phyloP scores from a whole-genome alignment of 768 basidiomycete genomes.

The Basidioascus undulatus region DNA sequence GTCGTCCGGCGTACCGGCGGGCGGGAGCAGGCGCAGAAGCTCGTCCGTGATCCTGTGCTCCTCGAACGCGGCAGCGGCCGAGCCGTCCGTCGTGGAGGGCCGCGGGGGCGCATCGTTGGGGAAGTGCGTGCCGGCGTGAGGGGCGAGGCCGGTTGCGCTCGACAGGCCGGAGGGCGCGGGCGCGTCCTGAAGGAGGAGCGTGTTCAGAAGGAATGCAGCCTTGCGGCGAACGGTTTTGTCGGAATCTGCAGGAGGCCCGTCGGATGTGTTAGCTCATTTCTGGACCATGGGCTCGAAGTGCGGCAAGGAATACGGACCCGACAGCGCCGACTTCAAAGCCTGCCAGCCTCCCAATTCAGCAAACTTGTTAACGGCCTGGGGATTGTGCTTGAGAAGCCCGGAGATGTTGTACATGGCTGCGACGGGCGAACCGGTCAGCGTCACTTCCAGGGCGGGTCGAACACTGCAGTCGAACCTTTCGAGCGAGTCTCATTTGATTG shows the following conservation, averaged over 20 bases:
- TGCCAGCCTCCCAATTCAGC: constrained; percentile 37
- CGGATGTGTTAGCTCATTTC: constrained; percentile 2
- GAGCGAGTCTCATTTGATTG: constrained; percentile 25
- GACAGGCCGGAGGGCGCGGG: too few relatives aligned
- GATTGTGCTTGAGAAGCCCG: constrained; percentile 52
- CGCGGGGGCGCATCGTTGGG: too few relatives aligned
- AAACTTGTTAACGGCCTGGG: constrained; percentile 34
- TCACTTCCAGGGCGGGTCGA: background rate
- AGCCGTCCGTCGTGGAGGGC: too few relatives aligned
- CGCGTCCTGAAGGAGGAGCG: constrained; percentile 34
- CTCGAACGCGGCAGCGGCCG: too few relatives aligned
- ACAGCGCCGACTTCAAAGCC: constrained; percentile 31
- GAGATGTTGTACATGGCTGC: constrained; percentile 60
- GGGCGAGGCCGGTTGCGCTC: too few relatives aligned
- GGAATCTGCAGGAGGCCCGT: constrained; percentile 29
- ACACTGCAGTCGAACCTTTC: constrained; percentile 15
- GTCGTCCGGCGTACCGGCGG: too few relatives aligned
- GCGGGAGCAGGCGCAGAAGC: too few relatives aligned
- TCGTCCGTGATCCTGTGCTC: too few relatives aligned
- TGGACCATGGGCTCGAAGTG: background rate
- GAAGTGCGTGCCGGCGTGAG: too few relatives aligned
- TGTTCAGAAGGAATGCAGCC: constrained; percentile 45
- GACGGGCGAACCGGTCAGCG: constrained; percentile 3
- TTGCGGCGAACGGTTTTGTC: constrained; percentile 56
- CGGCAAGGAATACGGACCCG: constrained; percentile 24